phyloP scores from a whole-genome alignment of 495 filamentous ascomycete genomes.

The Podospora didyma region DNA sequence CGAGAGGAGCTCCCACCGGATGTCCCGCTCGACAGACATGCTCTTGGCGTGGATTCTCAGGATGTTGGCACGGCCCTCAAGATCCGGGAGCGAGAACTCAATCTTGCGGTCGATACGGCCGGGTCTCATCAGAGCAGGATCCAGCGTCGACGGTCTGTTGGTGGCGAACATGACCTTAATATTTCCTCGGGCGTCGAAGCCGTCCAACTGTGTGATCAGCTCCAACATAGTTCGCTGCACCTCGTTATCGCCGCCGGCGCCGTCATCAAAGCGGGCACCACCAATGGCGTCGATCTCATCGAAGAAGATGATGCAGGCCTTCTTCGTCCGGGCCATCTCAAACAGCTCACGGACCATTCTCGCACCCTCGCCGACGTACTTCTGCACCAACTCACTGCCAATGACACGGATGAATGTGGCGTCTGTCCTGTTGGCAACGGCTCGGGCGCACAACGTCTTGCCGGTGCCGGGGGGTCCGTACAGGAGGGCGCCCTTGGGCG shows the following conservation, averaged over 20 bases:
- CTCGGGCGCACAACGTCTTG: conserved; percentile 95
- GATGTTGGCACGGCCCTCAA: conserved; percentile 95
- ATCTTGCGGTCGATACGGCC: conserved; percentile 99
- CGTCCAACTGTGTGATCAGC: conserved; percentile 95
- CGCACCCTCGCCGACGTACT: conserved; percentile 97
- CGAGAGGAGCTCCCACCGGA: conserved; percentile 97
- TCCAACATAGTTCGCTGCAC: conserved; percentile 99
- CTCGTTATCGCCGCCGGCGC: conserved; percentile 96
- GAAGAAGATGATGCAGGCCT: conserved; percentile 99
- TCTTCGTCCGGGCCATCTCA: conserved; percentile 99
- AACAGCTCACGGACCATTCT: conserved; percentile 98
- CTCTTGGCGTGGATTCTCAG: conserved; percentile 98
- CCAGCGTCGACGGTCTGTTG: conserved; percentile 91
- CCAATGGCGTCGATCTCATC: conserved; percentile 98
- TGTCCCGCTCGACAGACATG: conserved; percentile 98
- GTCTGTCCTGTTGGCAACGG: conserved; percentile 95
- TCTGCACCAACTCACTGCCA: conserved; percentile 93
- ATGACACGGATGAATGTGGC: conserved; percentile 99
- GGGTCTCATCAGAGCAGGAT: conserved; percentile 94
- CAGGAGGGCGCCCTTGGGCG: conserved; percentile 92
- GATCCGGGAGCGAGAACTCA: conserved; percentile 94
- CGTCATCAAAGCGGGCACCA: conserved; percentile 97
- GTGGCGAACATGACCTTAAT: conserved; percentile 99
- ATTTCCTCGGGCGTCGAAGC: conserved; percentile 95
- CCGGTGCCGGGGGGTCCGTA: conserved; percentile 97